Evolutionary conservation across 2,329 filamentous ascomycete genomes (phyloP).

Genomic region (Aspergillus candidus): DNA sequence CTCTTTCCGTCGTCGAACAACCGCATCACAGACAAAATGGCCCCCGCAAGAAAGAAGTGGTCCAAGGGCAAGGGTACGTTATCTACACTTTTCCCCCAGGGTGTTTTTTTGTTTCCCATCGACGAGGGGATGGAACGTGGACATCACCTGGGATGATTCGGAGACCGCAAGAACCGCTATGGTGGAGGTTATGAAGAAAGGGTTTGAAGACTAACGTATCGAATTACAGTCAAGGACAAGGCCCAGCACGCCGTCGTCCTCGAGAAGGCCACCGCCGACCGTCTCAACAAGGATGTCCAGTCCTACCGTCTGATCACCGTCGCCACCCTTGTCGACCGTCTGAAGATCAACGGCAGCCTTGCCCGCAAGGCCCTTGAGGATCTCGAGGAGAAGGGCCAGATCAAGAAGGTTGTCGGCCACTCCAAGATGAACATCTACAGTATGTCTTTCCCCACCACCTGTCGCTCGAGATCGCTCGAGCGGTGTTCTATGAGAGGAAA

Average conservation of each 20-base stretch:
- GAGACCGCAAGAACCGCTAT: too few relatives aligned
- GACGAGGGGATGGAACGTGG: conserved; percentile 9
- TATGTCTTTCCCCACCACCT: conserved; percentile 42
- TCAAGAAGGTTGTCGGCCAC: conserved; percentile 96
- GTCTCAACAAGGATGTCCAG: conserved; percentile 99
- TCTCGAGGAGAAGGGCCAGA: conserved; percentile 95
- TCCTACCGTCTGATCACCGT: conserved; percentile 99
- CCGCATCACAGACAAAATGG: conserved; percentile 37
- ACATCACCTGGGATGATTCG: background rate
- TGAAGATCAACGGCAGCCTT: conserved; percentile 99
- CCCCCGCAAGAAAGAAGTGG: conserved; percentile 54
- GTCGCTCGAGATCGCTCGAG: background rate
- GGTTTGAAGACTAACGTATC: conserved; percentile 5
- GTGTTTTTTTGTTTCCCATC: conserved; percentile 8
- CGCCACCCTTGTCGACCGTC: conserved; percentile 94
- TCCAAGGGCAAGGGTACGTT: conserved; percentile 52
- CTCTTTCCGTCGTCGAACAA: conserved; percentile 29
- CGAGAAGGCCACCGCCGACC: conserved; percentile 95
- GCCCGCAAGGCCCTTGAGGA: conserved; percentile 84
- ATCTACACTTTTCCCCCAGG: conserved; percentile 9
- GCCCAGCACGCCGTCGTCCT: conserved; percentile 97
- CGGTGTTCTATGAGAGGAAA: background rate
- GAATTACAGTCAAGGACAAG: conserved; percentile 96
- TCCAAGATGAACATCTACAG: conserved; percentile 99
- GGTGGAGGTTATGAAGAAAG: too few relatives aligned